A percentile compares a stretch with the other conserved stretches of the same genome.
Evolutionary conservation across 805 yeast genomes (phyloP).

Genomic region (Ogataea pignaliae): DNA sequence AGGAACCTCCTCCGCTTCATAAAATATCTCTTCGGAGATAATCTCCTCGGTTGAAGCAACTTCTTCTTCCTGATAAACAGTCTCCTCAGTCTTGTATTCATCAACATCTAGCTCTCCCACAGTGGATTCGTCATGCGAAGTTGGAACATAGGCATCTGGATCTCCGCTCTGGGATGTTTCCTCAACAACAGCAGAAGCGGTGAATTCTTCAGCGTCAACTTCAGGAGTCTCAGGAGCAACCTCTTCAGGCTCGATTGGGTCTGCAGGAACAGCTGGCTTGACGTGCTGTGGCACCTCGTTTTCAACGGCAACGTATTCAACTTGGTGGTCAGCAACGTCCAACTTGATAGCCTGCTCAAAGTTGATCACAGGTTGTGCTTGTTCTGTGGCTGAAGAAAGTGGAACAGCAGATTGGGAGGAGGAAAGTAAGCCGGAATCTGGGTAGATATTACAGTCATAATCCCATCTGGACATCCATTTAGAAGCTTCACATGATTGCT

Average conservation of each 20-base stretch:
- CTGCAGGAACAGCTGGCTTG: not conserved
- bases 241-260: slow-evolving; percentile 4
- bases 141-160: slow-evolving; percentile 4
- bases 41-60: not conserved
- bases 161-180: slow-evolving; percentile 11
- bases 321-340: not conserved
- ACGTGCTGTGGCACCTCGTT: not conserved
- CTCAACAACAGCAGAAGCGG: slow-evolving; percentile 7
- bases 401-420: slow-evolving; percentile 6
- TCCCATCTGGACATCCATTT: slow-evolving; percentile 75
- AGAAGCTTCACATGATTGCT: slow-evolving; percentile 55
- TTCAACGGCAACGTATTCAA: not conserved
- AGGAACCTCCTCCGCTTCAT: not conserved
- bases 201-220: slow-evolving; percentile 2
- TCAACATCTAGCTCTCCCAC: slow-evolving; percentile 15
- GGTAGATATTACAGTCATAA: slow-evolving; percentile 69
- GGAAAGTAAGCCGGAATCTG: slow-evolving; percentile 11
- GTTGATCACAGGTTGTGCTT: slow-evolving; percentile 7
- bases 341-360: slow-evolving; percentile 12
- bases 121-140: slow-evolving; percentile 7
- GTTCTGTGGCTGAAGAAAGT: not conserved
- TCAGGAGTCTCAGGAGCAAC: slow-evolving; percentile 6
- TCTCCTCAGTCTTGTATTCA: slow-evolving; percentile 7
- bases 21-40: not conserved
- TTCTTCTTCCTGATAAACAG: not conserved